A percentile compares a stretch with the other conserved stretches of the same genome.
phyloP scores from a whole-genome alignment of 768 basidiomycete species.

The Candolleomyces aberdarensis region DNA sequence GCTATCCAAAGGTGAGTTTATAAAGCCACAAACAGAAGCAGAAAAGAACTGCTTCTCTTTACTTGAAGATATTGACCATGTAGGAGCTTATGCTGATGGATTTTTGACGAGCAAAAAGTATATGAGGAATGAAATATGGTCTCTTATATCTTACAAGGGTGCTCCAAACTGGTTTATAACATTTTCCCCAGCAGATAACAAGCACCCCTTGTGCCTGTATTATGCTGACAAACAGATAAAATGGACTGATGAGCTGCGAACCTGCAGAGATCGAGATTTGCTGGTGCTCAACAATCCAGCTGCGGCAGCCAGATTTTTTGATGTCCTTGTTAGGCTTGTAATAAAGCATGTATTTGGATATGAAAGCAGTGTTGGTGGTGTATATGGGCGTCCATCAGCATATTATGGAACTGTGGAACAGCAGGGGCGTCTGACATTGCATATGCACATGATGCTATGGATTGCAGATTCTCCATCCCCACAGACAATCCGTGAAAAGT shows the following conservation, averaged over 20 bases:
- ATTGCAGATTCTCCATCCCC: neutral
- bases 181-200: neutral
- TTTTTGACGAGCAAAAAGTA: too few species aligned
- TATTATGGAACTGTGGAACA: conserved; percentile 11
- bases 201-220: neutral
- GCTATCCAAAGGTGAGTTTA: conserved; percentile 11
- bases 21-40: conserved; percentile 12
- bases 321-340: neutral
- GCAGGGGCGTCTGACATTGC: conserved; percentile 5
- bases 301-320: neutral
- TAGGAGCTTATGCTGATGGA: too few species aligned
- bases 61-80: conserved; percentile 18
- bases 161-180: neutral
- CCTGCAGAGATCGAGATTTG: neutral
- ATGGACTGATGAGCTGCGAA: conserved; percentile 2
- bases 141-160: too few species aligned
- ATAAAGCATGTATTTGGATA: conserved; percentile 21
- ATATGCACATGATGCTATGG: conserved; percentile 4
- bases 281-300: neutral
- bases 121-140: too few species aligned
- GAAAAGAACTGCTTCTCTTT: conserved; percentile 19
- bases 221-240: neutral
- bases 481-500: neutral
- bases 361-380: conserved; percentile 9
- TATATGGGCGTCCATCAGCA: conserved; percentile 7